phyloP scores from a whole-genome alignment of 345 rosid genomes.

The Pistacia atlantica region DNA sequence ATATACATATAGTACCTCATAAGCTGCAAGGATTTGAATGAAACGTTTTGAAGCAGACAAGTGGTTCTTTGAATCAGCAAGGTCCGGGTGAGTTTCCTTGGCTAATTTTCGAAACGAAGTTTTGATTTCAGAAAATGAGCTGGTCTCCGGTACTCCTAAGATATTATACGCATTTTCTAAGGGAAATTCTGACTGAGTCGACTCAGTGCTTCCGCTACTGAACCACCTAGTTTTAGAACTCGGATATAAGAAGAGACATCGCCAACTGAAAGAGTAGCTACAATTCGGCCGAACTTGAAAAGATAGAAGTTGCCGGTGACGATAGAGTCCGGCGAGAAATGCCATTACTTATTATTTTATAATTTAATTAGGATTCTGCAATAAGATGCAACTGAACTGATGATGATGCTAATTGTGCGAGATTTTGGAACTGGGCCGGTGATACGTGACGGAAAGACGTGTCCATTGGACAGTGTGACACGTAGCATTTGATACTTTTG shows the following conservation, averaged over 20 bases:
- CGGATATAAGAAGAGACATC: slow-evolving; percentile 16
- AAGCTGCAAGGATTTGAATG: slow-evolving; percentile 88
- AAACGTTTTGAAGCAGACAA: slow-evolving; percentile 60
- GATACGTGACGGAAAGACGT: neutral
- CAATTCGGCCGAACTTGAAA: slow-evolving; percentile 23
- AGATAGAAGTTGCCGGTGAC: slow-evolving; percentile 28
- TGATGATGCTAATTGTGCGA: neutral
- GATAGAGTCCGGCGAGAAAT: slow-evolving; percentile 31
- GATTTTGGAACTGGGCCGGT: neutral
- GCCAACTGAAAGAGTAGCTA: slow-evolving; percentile 18
- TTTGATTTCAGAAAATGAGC: slow-evolving; percentile 84
- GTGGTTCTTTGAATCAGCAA: slow-evolving; percentile 45
- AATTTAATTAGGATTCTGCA: neutral
- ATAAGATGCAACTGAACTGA: neutral
- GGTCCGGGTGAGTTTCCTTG: slow-evolving; percentile 93
- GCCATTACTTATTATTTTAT: slow-evolving; percentile 25
- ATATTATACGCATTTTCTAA: slow-evolving; percentile 72
- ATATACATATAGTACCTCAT: slow-evolving; percentile 53
- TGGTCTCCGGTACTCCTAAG: slow-evolving; percentile 62
- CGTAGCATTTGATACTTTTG: too few relatives aligned
- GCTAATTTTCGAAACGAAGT: slow-evolving; percentile 84
- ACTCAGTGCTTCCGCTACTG: slow-evolving; percentile 42
- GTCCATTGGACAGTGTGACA: neutral
- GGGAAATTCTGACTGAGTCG: slow-evolving; percentile 55
- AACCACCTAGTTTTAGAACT: slow-evolving; percentile 43